A percentile compares a stretch with the other conserved stretches of the same genome.
phyloP scores from a whole-genome alignment of 116 monocot genomes.

The Trichopus zeylanicus region DNA sequence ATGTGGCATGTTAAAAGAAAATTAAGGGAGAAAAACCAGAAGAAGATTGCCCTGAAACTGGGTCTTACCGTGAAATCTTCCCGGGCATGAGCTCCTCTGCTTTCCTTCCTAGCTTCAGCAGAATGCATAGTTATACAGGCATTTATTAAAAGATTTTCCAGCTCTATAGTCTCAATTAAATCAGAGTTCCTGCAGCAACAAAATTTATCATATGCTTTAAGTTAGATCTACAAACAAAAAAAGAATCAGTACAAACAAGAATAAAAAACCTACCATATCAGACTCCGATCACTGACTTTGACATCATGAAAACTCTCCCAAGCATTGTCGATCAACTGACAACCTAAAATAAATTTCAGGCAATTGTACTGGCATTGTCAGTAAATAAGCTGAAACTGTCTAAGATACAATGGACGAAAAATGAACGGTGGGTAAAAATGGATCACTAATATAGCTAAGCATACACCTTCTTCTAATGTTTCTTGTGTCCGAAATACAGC shows the following conservation, averaged over 20 bases:
- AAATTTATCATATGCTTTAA: neutral
- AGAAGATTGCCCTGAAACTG: neutral
- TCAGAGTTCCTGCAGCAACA: conserved; percentile 76
- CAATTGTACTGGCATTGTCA: neutral
- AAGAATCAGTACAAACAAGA: neutral
- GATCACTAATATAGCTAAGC: neutral
- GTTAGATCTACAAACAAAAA: neutral
- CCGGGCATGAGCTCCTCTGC: conserved; percentile 97
- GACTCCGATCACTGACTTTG: conserved; percentile 59
- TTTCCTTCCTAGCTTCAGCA: conserved; percentile 98
- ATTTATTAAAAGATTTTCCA: conserved; percentile 98
- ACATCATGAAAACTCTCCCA: conserved; percentile 89
- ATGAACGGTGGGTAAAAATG: neutral
- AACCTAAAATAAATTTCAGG: conserved; percentile 35
- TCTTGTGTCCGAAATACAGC: conserved; percentile 97
- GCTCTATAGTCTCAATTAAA: conserved; percentile 82
- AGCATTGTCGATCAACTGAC: conserved; percentile 68
- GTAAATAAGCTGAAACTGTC: neutral
- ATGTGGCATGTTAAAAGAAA: conserved; percentile 3
- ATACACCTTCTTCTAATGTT: conserved; percentile 88
- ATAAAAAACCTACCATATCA: conserved; percentile 59
- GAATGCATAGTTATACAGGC: conserved; percentile 96
- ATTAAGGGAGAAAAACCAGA: neutral
- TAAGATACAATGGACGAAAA: neutral
- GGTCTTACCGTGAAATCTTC: conserved; percentile 86